These are phyloP conservation scores for Schoenoplectus tabernaemontani DNA, from an alignment of 202 grass and related monocot genomes.

Conservation along the genomic window DNA sequence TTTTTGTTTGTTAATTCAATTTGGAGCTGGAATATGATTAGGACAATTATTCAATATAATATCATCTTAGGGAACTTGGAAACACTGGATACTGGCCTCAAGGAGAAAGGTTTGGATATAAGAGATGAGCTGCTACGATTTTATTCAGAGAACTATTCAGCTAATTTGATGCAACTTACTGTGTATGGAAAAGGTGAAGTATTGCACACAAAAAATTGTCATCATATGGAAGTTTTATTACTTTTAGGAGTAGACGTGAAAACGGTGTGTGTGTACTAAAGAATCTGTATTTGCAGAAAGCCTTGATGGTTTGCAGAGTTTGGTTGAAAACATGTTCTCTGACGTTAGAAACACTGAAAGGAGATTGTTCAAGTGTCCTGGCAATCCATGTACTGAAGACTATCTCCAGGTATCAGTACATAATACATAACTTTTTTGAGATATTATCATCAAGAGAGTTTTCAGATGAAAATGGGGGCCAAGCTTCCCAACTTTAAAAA, in stretches of 20 bases:
- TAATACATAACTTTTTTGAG: neutral
- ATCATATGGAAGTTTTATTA: neutral
- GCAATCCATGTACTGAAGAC: conserved; percentile 41
- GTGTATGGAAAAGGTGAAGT: conserved; percentile 68
- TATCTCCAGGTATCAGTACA: conserved; percentile 50
- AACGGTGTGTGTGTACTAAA: conserved; percentile 11
- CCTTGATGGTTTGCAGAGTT: conserved; percentile 55
- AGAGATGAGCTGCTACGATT: conserved; percentile 77
- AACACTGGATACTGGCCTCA: conserved; percentile 74
- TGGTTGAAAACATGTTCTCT: conserved; percentile 50
- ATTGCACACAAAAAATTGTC: neutral
- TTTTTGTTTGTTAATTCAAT: conserved; percentile 14
- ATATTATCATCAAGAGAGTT: neutral
- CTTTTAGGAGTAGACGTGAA: neutral
- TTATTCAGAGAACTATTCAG: conserved; percentile 73
- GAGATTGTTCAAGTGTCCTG: conserved; percentile 50
- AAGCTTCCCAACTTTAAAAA: neutral
- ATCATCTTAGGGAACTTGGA: conserved; percentile 70
- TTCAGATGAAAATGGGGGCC: neutral
- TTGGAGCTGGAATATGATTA: conserved; percentile 10
- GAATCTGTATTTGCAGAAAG: conserved; percentile 45
- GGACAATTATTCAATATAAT: conserved; percentile 4
- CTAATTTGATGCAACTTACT: conserved; percentile 78
- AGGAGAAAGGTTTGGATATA: conserved; percentile 70
- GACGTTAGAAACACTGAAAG: conserved; percentile 37